Evolutionary conservation across 345 rosid genomes (phyloP).

Genomic region (Geranium brycei): DNA sequence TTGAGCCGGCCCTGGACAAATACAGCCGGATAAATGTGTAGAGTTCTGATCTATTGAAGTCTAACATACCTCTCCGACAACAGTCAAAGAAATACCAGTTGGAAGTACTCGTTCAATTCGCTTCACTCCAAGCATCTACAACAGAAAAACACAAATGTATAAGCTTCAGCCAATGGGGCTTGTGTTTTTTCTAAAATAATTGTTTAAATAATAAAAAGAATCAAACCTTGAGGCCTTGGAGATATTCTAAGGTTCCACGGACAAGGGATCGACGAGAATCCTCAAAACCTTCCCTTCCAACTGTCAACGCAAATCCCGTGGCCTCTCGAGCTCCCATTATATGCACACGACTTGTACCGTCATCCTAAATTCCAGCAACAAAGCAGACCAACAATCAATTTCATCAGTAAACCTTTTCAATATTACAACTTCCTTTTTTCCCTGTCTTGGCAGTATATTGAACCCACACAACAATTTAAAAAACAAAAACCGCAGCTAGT

Average conservation of each 20-base stretch:
- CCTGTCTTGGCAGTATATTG: background rate
- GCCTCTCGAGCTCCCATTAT: constrained; percentile 70
- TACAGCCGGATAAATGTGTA: too few species aligned
- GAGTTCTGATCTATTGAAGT: too few species aligned
- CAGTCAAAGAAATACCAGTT: constrained; percentile 72
- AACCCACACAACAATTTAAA: background rate
- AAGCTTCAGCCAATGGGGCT: background rate
- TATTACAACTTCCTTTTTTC: background rate
- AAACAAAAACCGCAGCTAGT: background rate
- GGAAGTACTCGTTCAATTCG: constrained; percentile 88
- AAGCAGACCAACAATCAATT: background rate
- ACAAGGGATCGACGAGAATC: constrained; percentile 87
- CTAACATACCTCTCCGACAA: constrained; percentile 79
- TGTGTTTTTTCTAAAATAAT: background rate
- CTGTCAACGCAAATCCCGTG: constrained; percentile 47
- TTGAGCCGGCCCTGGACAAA: too few species aligned
- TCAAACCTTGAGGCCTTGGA: constrained; percentile 89
- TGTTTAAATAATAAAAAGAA: background rate
- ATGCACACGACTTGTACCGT: constrained; percentile 59
- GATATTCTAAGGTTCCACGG: constrained; percentile 84
- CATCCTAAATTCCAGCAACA: constrained; percentile 34
- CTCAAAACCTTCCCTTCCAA: constrained; percentile 65
- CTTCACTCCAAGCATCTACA: constrained; percentile 97
- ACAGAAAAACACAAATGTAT: constrained; percentile 1
- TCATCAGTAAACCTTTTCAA: too few species aligned